Evolutionary conservation across 2,329 filamentous ascomycete species (phyloP).

Genomic region (Geosmithia putterillii): DNA sequence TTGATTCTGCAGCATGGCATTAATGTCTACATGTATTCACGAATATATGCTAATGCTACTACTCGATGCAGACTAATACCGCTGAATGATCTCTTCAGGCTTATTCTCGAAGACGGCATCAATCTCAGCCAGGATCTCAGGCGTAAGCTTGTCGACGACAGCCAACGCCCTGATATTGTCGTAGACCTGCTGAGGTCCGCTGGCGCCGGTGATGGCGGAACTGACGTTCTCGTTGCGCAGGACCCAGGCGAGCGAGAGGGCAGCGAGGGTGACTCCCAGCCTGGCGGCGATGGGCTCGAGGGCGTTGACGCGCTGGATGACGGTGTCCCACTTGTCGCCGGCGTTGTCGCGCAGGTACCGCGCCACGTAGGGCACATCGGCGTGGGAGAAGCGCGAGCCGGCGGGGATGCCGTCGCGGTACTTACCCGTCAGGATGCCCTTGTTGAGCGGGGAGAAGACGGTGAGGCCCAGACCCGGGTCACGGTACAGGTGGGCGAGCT

Average conservation of each 20-base stretch:
- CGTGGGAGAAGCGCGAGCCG: constrained; percentile 44
- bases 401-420: constrained; percentile 52
- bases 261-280: constrained; percentile 41
- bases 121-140: constrained; percentile 46
- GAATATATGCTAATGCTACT: neutral
- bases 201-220: constrained; percentile 49
- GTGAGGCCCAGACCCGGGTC: constrained; percentile 47
- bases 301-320: constrained; percentile 47
- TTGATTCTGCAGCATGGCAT: too few species aligned
- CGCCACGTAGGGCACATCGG: constrained; percentile 42
- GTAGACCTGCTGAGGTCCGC: constrained; percentile 43
- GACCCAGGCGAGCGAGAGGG: constrained; percentile 50
- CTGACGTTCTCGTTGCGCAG: constrained; percentile 49
- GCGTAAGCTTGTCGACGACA: constrained; percentile 42
- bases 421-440: constrained; percentile 52
- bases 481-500: constrained; percentile 48
- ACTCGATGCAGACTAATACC: constrained; percentile 13
- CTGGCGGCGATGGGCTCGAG: constrained; percentile 51
- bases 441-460: constrained; percentile 45
- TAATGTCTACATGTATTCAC: too few species aligned
- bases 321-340: constrained; percentile 37
- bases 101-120: constrained; percentile 47
- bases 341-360: constrained; percentile 35
- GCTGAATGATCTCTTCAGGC: constrained; percentile 27
- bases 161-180: constrained; percentile 44